These are phyloP conservation scores for Colletotrichum somersetense DNA, from an alignment of 2,329 filamentous ascomycete genomes.

Conservation along the genomic window DNA sequence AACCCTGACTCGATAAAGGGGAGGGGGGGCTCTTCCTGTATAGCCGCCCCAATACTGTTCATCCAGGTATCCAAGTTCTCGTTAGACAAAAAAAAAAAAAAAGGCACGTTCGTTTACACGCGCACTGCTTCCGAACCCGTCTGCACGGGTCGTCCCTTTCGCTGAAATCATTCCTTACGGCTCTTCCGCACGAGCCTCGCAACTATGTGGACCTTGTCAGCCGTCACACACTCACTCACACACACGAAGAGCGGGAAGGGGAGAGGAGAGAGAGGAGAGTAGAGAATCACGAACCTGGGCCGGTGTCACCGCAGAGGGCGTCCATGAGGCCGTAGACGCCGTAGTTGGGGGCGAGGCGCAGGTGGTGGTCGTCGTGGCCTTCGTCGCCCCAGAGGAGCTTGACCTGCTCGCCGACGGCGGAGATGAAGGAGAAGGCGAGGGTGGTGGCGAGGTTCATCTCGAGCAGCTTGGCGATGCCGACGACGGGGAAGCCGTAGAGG, in stretches of 20 bases:
- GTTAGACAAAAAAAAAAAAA: neutral
- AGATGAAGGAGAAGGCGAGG: conserved; percentile 9
- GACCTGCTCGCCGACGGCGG: conserved; percentile 12
- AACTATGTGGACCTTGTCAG: neutral
- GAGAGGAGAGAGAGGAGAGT: too few species aligned
- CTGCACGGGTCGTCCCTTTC: neutral
- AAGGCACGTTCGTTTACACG: neutral
- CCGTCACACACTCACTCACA: neutral
- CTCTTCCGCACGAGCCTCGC: neutral
- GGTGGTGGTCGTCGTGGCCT: conserved; percentile 20
- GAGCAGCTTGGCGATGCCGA: conserved; percentile 2
- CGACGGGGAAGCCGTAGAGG: conserved; percentile 12
- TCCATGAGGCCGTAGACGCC: conserved; percentile 18
- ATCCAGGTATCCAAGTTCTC: neutral
- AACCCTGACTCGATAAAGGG: too few species aligned
- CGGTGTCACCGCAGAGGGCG: conserved; percentile 2
- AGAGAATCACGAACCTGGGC: neutral
- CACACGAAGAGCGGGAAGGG: neutral
- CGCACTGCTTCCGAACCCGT: neutral
- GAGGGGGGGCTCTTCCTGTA: too few species aligned
- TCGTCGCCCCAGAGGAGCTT: conserved; percentile 27
- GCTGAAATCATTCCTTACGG: neutral
- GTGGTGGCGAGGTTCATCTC: conserved; percentile 18
- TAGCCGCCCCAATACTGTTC: neutral
- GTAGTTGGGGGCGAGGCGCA: conserved; percentile 8